Conservation (phyloP, 1,284 basidiomycete species). For the Ustilago xerochloae region DNA sequence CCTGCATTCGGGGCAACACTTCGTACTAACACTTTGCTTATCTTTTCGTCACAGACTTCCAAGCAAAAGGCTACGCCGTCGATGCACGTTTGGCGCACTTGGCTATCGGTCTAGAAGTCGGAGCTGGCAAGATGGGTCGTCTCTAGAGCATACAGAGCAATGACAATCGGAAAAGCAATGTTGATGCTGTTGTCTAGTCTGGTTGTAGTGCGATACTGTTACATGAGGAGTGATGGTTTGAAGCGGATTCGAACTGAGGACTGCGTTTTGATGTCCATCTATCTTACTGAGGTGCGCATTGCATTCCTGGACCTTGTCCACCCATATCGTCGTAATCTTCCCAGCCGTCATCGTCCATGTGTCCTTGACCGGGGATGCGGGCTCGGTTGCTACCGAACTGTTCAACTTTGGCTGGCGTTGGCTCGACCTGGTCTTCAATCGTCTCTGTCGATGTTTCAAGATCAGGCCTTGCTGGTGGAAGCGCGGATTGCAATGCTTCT, state of each 20-base stretch:
- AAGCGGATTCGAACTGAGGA: not conserved
- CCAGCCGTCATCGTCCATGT: conserved; percentile 48
- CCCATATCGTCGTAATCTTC: conserved; percentile 47
- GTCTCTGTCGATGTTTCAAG: conserved; percentile 34
- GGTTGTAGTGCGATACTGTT: conserved; percentile 14
- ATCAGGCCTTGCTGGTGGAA: conserved; percentile 53
- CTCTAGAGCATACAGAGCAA: conserved; percentile 9
- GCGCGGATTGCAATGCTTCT: conserved; percentile 30
- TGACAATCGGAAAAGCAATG: not conserved
- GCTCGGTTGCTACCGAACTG: conserved; percentile 51
- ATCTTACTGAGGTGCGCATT: conserved; percentile 59
- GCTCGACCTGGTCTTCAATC: conserved; percentile 42
- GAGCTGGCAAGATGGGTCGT: conserved; percentile 36
- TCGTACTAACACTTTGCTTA: not conserved
- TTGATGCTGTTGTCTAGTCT: not conserved
- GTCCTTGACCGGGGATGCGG: conserved; percentile 36
- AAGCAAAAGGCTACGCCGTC: conserved; percentile 55
- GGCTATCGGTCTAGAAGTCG: conserved; percentile 60
- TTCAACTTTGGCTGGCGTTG: conserved; percentile 28
- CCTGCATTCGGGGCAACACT: not conserved
- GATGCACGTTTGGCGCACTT: conserved; percentile 65
- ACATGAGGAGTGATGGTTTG: conserved; percentile 24
- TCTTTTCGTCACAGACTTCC: conserved; percentile 44
- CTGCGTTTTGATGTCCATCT: not conserved
- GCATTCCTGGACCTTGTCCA: conserved; percentile 52